These are phyloP conservation scores for Glycyrrhiza uralensis DNA, from an alignment of 306 rosid genomes.

Conservation along the genomic window DNA sequence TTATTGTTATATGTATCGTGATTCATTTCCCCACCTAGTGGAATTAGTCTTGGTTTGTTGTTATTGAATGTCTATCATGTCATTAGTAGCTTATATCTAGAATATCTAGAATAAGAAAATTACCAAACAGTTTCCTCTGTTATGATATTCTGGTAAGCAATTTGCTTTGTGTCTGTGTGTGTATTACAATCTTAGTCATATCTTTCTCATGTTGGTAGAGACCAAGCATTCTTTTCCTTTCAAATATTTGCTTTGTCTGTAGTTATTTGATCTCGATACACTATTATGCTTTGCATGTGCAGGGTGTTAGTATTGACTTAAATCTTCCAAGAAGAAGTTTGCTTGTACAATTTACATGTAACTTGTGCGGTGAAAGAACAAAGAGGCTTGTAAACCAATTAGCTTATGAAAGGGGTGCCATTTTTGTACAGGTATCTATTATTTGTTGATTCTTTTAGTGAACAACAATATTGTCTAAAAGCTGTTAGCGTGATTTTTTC, in stretches of 20 bases:
- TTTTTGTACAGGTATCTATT: constrained; percentile 71
- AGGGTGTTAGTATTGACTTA: constrained; percentile 65
- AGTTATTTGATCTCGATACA: not conserved
- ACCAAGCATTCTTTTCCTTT: constrained; percentile 11
- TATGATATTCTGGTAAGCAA: constrained; percentile 10
- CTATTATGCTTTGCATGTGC: constrained; percentile 10
- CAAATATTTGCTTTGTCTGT: not conserved
- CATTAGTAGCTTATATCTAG: not conserved
- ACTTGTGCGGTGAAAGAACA: constrained; percentile 74
- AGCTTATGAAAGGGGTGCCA: constrained; percentile 76
- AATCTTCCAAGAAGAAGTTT: constrained; percentile 82
- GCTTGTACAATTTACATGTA: constrained; percentile 76
- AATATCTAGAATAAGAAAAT: not conserved
- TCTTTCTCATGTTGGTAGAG: not conserved
- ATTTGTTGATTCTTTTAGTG: constrained; percentile 2
- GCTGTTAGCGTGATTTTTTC: not conserved
- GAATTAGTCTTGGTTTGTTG: not conserved
- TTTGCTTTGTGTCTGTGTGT: not conserved
- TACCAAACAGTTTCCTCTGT: not conserved
- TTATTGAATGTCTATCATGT: not conserved
- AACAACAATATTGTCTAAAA: constrained; percentile 3
- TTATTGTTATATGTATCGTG: not conserved
- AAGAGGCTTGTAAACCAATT: constrained; percentile 69
- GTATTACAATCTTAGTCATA: not conserved
- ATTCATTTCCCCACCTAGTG: not conserved